A percentile compares a stretch with the other conserved stretches of the same genome.
phyloP scores from a whole-genome alignment of 1,139 yeast species.

The Lodderomyces metapsilosis region DNA sequence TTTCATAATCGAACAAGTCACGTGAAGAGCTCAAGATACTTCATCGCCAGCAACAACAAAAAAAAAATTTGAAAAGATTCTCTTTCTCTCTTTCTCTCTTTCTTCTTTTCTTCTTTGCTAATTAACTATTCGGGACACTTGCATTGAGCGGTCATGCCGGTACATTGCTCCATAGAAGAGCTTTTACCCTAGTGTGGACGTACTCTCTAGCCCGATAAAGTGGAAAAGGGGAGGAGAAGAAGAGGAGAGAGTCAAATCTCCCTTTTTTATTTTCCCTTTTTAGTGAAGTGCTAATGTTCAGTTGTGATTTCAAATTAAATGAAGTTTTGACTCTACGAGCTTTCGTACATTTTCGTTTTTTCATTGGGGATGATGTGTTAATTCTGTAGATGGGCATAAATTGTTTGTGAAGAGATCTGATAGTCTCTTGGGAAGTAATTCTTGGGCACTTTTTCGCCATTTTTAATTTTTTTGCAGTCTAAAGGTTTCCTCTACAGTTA shows the following conservation, averaged over 20 bases:
- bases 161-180: slow-evolving; percentile 1
- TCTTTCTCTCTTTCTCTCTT: slow-evolving; percentile 1
- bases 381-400: not conserved
- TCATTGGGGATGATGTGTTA: not conserved
- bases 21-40: not conserved
- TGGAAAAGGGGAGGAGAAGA: slow-evolving; percentile 4
- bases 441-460: too few relatives aligned
- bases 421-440: too few relatives aligned
- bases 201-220: slow-evolving; percentile 41
- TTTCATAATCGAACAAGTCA: too few relatives aligned
- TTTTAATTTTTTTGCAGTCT: too few relatives aligned
- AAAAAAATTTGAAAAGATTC: not conserved
- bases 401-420: too few relatives aligned
- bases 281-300: slow-evolving; percentile 26
- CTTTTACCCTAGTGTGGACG: slow-evolving; percentile 31
- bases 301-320: slow-evolving; percentile 22
- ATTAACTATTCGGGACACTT: slow-evolving; percentile 24
- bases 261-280: not conserved
- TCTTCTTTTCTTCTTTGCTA: slow-evolving; percentile 19
- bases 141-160: slow-evolving; percentile 35
- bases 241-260: too few relatives aligned
- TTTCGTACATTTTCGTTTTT: slow-evolving; percentile 20
- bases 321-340: slow-evolving; percentile 30
- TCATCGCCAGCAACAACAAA: slow-evolving; percentile 16
- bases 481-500: too few relatives aligned